Conservation (phyloP, 768 basidiomycete genomes). For the Psilocybe cyanescens region DNA sequence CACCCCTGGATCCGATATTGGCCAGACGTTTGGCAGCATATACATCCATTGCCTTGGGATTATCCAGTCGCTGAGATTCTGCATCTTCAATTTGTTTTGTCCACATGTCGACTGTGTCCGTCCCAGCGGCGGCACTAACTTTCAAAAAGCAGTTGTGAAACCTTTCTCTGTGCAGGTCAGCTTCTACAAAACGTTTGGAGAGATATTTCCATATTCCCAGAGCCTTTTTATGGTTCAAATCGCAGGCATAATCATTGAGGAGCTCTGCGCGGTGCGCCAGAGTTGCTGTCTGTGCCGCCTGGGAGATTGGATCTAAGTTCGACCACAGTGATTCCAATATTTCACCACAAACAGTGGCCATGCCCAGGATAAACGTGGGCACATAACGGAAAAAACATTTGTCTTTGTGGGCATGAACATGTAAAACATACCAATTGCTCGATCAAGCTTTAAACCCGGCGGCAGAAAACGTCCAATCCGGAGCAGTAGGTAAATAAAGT, state of each 20-base stretch:
- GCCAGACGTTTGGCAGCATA: too few species aligned
- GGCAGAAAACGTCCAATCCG: not conserved
- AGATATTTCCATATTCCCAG: constrained; percentile 13
- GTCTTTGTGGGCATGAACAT: constrained; percentile 26
- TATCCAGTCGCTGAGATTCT: not conserved
- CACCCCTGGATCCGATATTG: too few species aligned
- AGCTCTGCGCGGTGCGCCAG: constrained; percentile 17
- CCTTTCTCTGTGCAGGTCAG: not conserved
- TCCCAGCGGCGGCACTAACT: not conserved
- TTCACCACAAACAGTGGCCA: constrained; percentile 14
- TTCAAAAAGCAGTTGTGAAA: not conserved
- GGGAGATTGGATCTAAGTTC: constrained; percentile 15
- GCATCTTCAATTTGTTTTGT: not conserved
- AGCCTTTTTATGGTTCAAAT: constrained; percentile 29
- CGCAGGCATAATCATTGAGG: constrained; percentile 26
- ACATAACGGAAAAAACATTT: constrained; percentile 30
- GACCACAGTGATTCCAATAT: constrained; percentile 28
- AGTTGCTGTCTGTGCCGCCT: constrained; percentile 12
- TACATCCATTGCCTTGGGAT: too few species aligned
- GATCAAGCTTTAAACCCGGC: constrained; percentile 1
- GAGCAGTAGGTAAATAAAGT: not conserved
- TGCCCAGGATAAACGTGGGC: constrained; percentile 15
- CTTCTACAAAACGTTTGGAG: not conserved
- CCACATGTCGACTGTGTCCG: not conserved
- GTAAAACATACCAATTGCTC: constrained; percentile 27